Conservation (phyloP, 441 rosid genomes). For the Gossypium aridum region DNA sequence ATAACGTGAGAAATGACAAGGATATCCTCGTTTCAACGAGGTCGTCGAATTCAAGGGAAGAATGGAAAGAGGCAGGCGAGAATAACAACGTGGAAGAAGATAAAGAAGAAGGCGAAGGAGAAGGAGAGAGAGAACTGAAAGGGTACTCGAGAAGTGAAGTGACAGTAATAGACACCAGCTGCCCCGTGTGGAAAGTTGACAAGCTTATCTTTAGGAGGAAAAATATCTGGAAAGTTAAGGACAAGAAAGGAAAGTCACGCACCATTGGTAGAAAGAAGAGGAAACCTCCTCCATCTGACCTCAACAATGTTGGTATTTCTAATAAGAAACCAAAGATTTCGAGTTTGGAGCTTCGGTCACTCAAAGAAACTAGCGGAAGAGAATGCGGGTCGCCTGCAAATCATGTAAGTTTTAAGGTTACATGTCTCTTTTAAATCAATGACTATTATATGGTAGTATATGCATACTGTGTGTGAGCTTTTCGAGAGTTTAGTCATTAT, state of each 20-base stretch:
- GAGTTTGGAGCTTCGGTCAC: constrained; percentile 13
- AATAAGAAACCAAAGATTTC: constrained; percentile 52
- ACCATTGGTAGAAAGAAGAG: constrained; percentile 49
- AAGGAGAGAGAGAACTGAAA: constrained; percentile 43
- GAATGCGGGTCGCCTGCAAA: constrained; percentile 8
- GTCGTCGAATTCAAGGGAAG: constrained; percentile 34
- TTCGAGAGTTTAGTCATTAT: not conserved
- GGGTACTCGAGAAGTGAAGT: constrained; percentile 91
- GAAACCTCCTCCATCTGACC: constrained; percentile 39
- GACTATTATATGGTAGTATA: not conserved
- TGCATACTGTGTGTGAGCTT: not conserved
- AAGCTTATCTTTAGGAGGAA: constrained; percentile 63
- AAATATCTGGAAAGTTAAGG: constrained; percentile 77
- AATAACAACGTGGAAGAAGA: constrained; percentile 20
- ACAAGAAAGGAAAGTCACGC: constrained; percentile 60
- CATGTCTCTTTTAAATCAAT: not conserved
- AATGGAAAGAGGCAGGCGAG: constrained; percentile 14
- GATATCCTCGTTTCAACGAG: constrained; percentile 21
- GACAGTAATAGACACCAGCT: constrained; percentile 89
- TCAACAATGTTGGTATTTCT: constrained; percentile 6
- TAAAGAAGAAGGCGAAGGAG: constrained; percentile 31
- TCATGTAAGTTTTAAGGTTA: constrained; percentile 27
- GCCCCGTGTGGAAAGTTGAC: constrained; percentile 68
- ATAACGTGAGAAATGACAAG: constrained; percentile 21
- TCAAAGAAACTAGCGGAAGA: constrained; percentile 12